Evolutionary conservation across 2,329 filamentous ascomycete species (phyloP).

Genomic region (Fusarium globosum): DNA sequence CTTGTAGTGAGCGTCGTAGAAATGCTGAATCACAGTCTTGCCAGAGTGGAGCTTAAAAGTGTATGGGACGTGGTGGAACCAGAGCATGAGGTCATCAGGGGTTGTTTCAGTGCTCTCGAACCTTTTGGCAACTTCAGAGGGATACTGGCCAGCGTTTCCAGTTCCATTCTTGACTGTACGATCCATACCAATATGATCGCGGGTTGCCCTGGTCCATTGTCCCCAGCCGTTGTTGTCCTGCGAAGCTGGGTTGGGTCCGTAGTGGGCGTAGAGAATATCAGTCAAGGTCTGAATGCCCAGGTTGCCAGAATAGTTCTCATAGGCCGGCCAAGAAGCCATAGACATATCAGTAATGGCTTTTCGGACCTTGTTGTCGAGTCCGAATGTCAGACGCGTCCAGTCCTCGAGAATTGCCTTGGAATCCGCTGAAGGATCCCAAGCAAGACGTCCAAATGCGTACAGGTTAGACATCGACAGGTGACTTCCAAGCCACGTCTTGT

Average conservation of each 20-base stretch:
- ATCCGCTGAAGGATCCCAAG: conserved; percentile 69
- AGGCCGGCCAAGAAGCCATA: conserved; percentile 76
- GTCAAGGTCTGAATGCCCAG: conserved; percentile 76
- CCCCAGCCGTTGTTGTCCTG: conserved; percentile 77
- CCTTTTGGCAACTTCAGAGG: conserved; percentile 64
- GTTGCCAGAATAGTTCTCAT: conserved; percentile 78
- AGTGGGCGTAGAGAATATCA: conserved; percentile 71
- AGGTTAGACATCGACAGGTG: conserved; percentile 78
- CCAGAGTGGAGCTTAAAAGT: conserved; percentile 70
- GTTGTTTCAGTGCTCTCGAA: conserved; percentile 73
- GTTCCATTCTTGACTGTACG: conserved; percentile 76
- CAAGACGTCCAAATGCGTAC: conserved; percentile 74
- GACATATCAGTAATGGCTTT: conserved; percentile 71
- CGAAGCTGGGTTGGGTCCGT: conserved; percentile 73
- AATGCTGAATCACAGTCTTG: conserved; percentile 75
- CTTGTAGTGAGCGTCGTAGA: conserved; percentile 71
- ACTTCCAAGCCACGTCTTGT: conserved; percentile 75
- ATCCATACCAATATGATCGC: conserved; percentile 73
- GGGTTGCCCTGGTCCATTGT: conserved; percentile 75
- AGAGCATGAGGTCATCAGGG: conserved; percentile 74
- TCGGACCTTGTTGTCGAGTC: conserved; percentile 63
- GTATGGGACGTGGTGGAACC: conserved; percentile 81
- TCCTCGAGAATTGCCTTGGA: conserved; percentile 62
- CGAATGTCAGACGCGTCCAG: conserved; percentile 77
- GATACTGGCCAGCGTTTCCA: conserved; percentile 73